Percentiles rank a stretch among this genome's conserved stretches.
Evolutionary conservation across 2,329 filamentous ascomycete genomes (phyloP).

Genomic region (Xylariaceae sp.): DNA sequence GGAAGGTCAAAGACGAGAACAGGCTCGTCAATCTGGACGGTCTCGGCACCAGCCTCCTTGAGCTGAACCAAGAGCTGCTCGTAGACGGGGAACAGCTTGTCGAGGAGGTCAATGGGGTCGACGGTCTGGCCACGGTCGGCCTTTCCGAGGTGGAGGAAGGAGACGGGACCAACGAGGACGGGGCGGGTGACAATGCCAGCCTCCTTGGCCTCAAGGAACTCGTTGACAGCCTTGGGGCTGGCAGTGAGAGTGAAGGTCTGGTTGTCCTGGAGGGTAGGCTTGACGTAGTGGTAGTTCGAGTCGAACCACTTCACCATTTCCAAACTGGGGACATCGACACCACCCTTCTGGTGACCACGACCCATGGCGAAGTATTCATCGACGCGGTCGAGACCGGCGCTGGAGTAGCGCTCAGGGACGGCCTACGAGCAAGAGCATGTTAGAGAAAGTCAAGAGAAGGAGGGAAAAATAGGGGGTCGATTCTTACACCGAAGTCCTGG

Average conservation of each 20-base stretch:
- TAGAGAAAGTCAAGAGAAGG: conserved; percentile 13
- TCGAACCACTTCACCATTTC: conserved; percentile 99
- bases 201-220: conserved; percentile 98
- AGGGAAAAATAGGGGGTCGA: neutral
- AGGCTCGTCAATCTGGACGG: conserved; percentile 97
- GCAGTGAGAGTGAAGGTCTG: conserved; percentile 87
- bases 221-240: conserved; percentile 86
- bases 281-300: conserved; percentile 99
- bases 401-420: conserved; percentile 87
- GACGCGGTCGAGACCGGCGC: conserved; percentile 77
- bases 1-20: conserved; percentile 92
- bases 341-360: conserved; percentile 92
- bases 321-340: conserved; percentile 85
- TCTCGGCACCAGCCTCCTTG: conserved; percentile 92
- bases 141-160: conserved; percentile 96
- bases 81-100: conserved; percentile 92
- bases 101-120: conserved; percentile 86
- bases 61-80: conserved; percentile 87
- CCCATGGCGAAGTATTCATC: conserved; percentile 99
- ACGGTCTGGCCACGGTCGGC: conserved; percentile 92
- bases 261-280: conserved; percentile 94
- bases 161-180: conserved; percentile 91
- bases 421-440: conserved; percentile 49
- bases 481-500: conserved; percentile 87
- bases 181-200: conserved; percentile 89